These are phyloP conservation scores for Apostasia ramifera DNA, from an alignment of 106 monocot species.

Conservation along the genomic window DNA sequence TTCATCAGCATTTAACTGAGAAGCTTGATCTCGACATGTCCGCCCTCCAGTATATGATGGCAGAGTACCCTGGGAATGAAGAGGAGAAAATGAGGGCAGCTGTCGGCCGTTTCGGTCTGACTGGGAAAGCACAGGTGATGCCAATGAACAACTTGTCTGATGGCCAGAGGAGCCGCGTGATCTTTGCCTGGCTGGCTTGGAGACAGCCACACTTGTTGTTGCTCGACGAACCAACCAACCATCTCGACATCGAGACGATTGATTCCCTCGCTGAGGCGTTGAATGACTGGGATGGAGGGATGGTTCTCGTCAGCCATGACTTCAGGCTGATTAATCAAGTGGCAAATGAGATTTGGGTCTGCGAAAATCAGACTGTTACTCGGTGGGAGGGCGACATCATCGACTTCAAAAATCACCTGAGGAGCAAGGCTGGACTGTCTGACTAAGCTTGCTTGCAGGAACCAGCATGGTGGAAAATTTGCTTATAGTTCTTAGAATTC, in stretches of 20 bases:
- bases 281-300: constrained; percentile 75
- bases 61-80: constrained; percentile 80
- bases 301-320: constrained; percentile 88
- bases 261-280: constrained; percentile 83
- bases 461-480: neutral
- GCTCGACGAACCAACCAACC: constrained; percentile 86
- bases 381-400: constrained; percentile 86
- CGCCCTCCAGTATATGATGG: constrained; percentile 85
- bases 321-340: constrained; percentile 86
- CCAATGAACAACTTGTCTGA: constrained; percentile 84
- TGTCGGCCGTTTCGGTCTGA: constrained; percentile 74
- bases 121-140: constrained; percentile 83
- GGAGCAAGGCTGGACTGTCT: constrained; percentile 62
- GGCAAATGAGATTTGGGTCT: constrained; percentile 84
- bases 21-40: constrained; percentile 86
- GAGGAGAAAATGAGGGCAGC: constrained; percentile 92
- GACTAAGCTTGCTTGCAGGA: constrained; percentile 11
- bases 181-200: constrained; percentile 86
- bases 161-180: constrained; percentile 76
- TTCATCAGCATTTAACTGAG: constrained; percentile 90
- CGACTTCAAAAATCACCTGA: constrained; percentile 72
- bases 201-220: constrained; percentile 71
- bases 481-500: no score
- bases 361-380: constrained; percentile 66
- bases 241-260: constrained; percentile 82